A percentile compares a stretch with the other conserved stretches of the same genome.
Conservation (phyloP, 169 alveolate genomes). For the Neospora caninum region DNA sequence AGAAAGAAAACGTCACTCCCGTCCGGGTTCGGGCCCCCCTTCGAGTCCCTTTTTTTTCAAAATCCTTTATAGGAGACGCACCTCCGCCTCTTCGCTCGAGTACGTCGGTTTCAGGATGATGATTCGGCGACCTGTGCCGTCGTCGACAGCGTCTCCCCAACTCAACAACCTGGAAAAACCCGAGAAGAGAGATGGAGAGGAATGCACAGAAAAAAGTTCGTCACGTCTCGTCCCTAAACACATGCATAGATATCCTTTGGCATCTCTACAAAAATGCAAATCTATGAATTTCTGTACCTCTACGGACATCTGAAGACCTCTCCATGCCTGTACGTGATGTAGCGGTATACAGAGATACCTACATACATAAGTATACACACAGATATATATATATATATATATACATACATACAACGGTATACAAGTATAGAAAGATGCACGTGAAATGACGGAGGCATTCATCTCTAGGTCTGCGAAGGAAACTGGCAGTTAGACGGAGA, state of each 20-base stretch:
- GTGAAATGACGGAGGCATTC: no score
- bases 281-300: neutral
- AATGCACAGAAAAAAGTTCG: neutral
- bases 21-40: neutral
- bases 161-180: conserved; percentile 69
- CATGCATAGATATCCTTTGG: neutral
- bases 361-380: neutral
- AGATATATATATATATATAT: neutral
- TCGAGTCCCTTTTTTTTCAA: neutral
- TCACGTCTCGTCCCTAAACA: neutral
- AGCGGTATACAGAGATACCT: no score
- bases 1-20: no score
- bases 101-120: conserved; percentile 79
- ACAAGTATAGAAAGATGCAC: no score
- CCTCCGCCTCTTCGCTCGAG: conserved; percentile 74
- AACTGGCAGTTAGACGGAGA: no score
- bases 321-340: no score
- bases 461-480: no score
- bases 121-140: conserved; percentile 79
- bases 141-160: conserved; percentile 78
- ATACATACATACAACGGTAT: no score
- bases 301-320: no score
- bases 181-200: no score
- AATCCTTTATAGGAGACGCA: neutral
- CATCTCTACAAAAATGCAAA: neutral